These are phyloP conservation scores for Phallus indusiatus DNA, from an alignment of 768 basidiomycete genomes.

Conservation along the genomic window DNA sequence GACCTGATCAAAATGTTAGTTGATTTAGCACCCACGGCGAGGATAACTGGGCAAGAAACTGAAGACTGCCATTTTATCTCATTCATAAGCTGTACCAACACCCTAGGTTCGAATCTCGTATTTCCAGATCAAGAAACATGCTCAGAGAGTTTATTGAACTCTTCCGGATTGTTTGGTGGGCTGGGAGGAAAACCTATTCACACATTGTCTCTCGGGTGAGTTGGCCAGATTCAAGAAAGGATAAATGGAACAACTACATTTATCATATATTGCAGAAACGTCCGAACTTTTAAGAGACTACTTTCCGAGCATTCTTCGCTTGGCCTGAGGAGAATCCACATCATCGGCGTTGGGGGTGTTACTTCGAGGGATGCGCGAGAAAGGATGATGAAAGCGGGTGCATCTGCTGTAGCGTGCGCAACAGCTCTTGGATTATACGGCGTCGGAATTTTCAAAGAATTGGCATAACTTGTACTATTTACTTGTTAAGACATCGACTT, in stretches of 20 bases:
- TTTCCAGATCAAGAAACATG: constrained; percentile 43
- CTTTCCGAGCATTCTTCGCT: constrained; percentile 32
- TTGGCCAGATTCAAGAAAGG: constrained; percentile 22
- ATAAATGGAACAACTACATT: background rate
- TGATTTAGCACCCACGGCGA: constrained; percentile 23
- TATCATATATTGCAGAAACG: constrained; percentile 17
- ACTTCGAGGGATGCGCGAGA: constrained; percentile 45
- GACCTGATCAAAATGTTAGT: constrained; percentile 40
- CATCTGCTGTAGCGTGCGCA: constrained; percentile 58
- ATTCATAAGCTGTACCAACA: constrained; percentile 76
- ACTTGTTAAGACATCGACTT: too few species aligned
- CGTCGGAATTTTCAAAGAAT: constrained; percentile 27
- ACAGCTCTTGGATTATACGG: constrained; percentile 38
- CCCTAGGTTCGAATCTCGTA: constrained; percentile 59
- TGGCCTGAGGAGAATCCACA: constrained; percentile 37
- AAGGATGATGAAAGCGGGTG: constrained; percentile 71
- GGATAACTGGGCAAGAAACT: constrained; percentile 9
- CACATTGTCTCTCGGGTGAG: constrained; percentile 70
- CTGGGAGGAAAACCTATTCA: constrained; percentile 73
- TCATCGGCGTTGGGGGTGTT: constrained; percentile 83
- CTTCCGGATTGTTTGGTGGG: constrained; percentile 55
- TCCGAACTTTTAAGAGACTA: constrained; percentile 41
- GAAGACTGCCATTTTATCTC: constrained; percentile 42
- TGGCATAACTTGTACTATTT: background rate
- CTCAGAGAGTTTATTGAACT: constrained; percentile 1